These are phyloP conservation scores for Tritrichomonas foetus DNA, from an alignment of 208 protist species.

Conservation along the genomic window DNA sequence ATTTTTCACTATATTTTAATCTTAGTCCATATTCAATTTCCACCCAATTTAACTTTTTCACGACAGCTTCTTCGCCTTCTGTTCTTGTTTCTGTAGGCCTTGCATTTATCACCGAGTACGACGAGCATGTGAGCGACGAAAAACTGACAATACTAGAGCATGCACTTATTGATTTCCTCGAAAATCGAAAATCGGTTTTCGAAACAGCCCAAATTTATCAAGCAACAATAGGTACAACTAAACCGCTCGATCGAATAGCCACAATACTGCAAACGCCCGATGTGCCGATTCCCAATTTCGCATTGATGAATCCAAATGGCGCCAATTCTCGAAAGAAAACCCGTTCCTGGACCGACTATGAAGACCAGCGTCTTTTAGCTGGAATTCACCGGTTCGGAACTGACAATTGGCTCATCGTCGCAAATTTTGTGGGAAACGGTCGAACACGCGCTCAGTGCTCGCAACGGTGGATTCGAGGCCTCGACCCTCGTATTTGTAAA, in stretches of 20 bases:
- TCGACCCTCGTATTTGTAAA: background rate
- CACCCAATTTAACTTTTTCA: no score
- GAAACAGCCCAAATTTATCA: background rate
- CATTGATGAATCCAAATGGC: background rate
- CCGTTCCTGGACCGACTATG: background rate
- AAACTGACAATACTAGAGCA: background rate
- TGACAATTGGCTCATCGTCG: background rate
- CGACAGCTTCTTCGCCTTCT: no score
- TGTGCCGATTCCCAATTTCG: background rate
- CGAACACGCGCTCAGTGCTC: background rate
- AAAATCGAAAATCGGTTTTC: background rate
- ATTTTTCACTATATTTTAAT: no score
- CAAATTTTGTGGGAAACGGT: background rate
- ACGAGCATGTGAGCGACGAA: background rate
- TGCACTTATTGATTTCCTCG: background rate
- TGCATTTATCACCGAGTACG: background rate
- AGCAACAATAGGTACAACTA: background rate
- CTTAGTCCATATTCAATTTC: no score
- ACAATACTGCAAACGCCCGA: background rate
- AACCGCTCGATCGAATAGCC: background rate
- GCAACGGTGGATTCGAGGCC: background rate
- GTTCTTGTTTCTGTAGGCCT: background rate
- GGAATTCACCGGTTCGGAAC: background rate
- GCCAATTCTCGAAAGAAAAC: background rate
- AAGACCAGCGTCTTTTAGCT: background rate